Conservation (phyloP, 768 basidiomycete species). For the Boletus vinaceobasis region DNA sequence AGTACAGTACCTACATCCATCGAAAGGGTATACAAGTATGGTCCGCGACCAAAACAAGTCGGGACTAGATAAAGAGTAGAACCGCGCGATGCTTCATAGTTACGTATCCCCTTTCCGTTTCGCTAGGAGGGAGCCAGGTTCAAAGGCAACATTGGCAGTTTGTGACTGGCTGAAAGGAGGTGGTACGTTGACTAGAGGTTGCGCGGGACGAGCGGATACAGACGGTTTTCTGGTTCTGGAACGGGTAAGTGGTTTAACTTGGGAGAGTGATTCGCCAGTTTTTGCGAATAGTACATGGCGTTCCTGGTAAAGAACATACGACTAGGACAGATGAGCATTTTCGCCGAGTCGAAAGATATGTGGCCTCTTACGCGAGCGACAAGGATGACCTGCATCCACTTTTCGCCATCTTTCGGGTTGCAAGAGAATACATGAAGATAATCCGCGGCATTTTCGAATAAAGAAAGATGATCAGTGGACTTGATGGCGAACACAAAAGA, state of each 20-base stretch:
- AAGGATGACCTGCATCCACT: conserved; percentile 78
- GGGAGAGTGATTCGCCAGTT: conserved; percentile 20
- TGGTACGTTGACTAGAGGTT: conserved; percentile 48
- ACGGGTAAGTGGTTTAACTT: conserved; percentile 35
- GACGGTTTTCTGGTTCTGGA: conserved; percentile 37
- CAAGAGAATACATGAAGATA: conserved; percentile 87
- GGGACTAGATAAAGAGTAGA: neutral
- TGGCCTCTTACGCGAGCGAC: conserved; percentile 66
- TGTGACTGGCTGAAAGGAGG: conserved; percentile 35
- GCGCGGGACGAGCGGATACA: conserved; percentile 36
- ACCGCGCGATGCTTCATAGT: neutral
- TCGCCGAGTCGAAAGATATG: neutral
- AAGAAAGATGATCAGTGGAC: conserved; percentile 79
- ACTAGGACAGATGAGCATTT: conserved; percentile 42
- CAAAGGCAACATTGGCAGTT: conserved; percentile 50
- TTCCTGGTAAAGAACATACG: conserved; percentile 81
- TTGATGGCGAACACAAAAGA: conserved; percentile 83
- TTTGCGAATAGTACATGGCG: conserved; percentile 53
- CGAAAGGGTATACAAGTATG: conserved; percentile 12
- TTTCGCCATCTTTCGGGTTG: conserved; percentile 64
- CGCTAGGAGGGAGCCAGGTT: conserved; percentile 71
- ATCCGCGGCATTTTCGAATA: conserved; percentile 86
- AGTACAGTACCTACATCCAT: conserved; percentile 22
- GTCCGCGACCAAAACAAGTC: conserved; percentile 7
- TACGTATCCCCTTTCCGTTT: conserved; percentile 41